These are phyloP conservation scores for Tolypocladium nubicola DNA, from an alignment of 2,329 filamentous ascomycete species.

Conservation along the genomic window DNA sequence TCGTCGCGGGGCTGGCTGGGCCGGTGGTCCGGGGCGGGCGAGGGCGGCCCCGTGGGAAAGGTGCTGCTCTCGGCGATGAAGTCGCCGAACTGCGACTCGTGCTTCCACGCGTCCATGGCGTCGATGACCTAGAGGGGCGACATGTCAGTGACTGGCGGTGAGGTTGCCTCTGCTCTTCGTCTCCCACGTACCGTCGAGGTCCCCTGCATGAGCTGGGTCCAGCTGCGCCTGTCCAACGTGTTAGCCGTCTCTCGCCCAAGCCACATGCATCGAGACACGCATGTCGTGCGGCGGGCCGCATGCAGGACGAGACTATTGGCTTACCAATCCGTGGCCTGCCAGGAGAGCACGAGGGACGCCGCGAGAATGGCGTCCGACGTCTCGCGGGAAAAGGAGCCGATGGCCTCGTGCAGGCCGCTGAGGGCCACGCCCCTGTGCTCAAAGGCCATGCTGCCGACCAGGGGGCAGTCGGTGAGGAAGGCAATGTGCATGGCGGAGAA, in stretches of 20 bases:
- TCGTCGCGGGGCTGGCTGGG: slow-evolving; percentile 56
- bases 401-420: slow-evolving; percentile 79
- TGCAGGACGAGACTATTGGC: slow-evolving; percentile 15
- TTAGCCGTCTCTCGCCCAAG: slow-evolving; percentile 8
- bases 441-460: slow-evolving; percentile 80
- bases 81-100: slow-evolving; percentile 76
- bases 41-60: slow-evolving; percentile 56
- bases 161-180: neutral
- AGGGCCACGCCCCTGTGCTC: slow-evolving; percentile 80
- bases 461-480: slow-evolving; percentile 74
- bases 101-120: slow-evolving; percentile 84
- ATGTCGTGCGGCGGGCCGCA: neutral
- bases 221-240: slow-evolving; percentile 60
- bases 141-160: neutral
- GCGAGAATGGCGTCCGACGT: slow-evolving; percentile 89
- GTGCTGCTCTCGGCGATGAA: slow-evolving; percentile 73
- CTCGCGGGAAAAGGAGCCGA: slow-evolving; percentile 70
- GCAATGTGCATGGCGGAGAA: slow-evolving; percentile 93
- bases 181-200: slow-evolving; percentile 64
- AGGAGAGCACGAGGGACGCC: slow-evolving; percentile 82
- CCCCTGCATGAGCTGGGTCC: slow-evolving; percentile 87
- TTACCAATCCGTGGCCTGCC: slow-evolving; percentile 95
- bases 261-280: neutral
- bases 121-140: slow-evolving; percentile 57
- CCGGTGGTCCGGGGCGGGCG: slow-evolving; percentile 49